These are phyloP conservation scores for Termitomyces sp. DNA, from an alignment of 768 basidiomycete species.

Conservation along the genomic window DNA sequence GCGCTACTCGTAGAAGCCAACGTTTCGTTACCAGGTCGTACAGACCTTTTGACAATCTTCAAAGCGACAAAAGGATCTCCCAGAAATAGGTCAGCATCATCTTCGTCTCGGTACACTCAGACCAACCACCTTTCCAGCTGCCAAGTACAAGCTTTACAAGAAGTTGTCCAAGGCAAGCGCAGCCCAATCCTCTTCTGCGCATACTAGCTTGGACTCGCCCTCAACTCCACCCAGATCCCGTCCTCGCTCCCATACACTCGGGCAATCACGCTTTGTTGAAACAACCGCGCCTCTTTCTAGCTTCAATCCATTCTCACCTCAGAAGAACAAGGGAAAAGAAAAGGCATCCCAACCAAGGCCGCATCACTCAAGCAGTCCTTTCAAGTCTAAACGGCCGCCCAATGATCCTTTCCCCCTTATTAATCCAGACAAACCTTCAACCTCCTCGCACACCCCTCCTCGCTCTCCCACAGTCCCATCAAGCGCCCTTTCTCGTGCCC, in stretches of 20 bases:
- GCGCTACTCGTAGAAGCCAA: constrained; percentile 12
- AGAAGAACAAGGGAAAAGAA: constrained; percentile 55
- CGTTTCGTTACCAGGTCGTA: constrained; percentile 15
- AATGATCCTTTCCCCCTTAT: constrained; percentile 34
- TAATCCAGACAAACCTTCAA: constrained; percentile 15
- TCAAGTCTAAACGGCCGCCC: constrained; percentile 31
- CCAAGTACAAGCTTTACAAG: constrained; percentile 82
- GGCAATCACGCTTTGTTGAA: constrained; percentile 47
- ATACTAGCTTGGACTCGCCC: constrained; percentile 22
- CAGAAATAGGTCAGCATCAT: constrained; percentile 52
- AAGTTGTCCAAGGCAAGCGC: constrained; percentile 49
- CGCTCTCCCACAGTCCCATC: constrained; percentile 26
- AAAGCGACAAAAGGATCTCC: constrained; percentile 23
- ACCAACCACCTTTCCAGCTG: constrained; percentile 39
- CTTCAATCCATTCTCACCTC: constrained; percentile 78
- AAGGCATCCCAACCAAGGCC: constrained; percentile 18
- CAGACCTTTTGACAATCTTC: constrained; percentile 42
- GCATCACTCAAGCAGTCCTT: constrained; percentile 45
- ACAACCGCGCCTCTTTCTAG: constrained; percentile 46
- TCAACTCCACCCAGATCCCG: constrained; percentile 33
- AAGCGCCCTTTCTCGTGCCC: constrained; percentile 58
- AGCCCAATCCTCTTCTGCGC: constrained; percentile 10
- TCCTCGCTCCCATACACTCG: constrained; percentile 25
- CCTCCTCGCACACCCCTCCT: constrained; percentile 15
- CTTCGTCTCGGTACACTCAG: constrained; percentile 1